Conservation (phyloP, 805 yeast species). For the Yarrowia sp. region DNA sequence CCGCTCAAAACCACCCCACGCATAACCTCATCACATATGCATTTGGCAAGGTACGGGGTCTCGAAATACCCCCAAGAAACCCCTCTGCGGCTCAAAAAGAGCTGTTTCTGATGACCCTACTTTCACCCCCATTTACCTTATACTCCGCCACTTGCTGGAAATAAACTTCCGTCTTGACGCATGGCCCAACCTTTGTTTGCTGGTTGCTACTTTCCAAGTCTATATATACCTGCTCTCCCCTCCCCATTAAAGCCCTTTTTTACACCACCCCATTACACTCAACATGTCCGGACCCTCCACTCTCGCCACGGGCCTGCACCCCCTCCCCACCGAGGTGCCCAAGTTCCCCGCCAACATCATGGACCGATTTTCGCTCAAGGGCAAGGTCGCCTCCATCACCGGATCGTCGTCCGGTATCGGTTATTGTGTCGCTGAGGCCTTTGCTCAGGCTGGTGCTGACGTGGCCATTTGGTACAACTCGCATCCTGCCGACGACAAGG, state of each 20-base stretch:
- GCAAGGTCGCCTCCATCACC: conserved; percentile 80
- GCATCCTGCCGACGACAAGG: conserved; percentile 62
- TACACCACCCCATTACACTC: neutral
- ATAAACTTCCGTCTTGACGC: neutral
- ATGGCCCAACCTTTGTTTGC: conserved; percentile 10
- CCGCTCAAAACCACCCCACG: no score
- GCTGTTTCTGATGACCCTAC: neutral
- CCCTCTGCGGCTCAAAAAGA: no score
- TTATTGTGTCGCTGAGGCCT: conserved; percentile 74
- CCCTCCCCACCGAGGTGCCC: conserved; percentile 57
- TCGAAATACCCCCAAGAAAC: no score
- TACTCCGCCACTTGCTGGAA: neutral
- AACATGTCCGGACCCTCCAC: conserved; percentile 34
- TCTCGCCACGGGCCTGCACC: conserved; percentile 39
- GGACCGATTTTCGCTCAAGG: conserved; percentile 73
- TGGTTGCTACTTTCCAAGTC: conserved; percentile 4
- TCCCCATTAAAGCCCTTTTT: neutral
- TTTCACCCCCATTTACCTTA: neutral
- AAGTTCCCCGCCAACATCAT: conserved; percentile 51
- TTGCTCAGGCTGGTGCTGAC: conserved; percentile 84
- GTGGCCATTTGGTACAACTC: conserved; percentile 68
- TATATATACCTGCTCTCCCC: neutral
- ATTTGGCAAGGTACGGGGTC: no score
- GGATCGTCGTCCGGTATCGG: conserved; percentile 88
- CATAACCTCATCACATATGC: no score